Percentiles rank a stretch among this genome's conserved stretches.
Evolutionary conservation across 2,329 filamentous ascomycete genomes (phyloP).

Genomic region (Paecilomyces niveus): DNA sequence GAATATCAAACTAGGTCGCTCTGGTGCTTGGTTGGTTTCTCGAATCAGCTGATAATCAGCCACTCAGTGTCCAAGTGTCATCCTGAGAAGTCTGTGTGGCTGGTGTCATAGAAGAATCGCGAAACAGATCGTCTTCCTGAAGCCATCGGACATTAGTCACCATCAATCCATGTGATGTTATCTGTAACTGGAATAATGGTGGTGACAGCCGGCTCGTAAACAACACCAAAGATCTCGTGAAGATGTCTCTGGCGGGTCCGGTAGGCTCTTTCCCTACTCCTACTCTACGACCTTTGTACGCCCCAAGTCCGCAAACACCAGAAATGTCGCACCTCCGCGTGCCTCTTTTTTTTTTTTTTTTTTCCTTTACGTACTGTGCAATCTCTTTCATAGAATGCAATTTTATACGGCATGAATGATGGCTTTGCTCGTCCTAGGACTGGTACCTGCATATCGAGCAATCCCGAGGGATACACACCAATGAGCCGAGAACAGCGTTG

Average conservation of each 20-base stretch:
- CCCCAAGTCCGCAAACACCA: neutral
- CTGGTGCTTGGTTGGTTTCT: neutral
- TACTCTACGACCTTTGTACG: neutral
- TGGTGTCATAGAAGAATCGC: neutral
- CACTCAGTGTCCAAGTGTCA: neutral
- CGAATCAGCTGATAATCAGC: neutral
- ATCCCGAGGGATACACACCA: neutral
- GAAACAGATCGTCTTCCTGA: neutral
- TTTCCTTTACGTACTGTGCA: neutral
- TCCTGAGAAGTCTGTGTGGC: neutral
- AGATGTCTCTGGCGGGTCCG: no score
- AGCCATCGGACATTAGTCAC: neutral
- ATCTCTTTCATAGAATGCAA: neutral
- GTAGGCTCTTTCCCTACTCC: neutral
- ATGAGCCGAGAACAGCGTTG: neutral
- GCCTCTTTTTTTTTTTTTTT: neutral
- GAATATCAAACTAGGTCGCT: neutral
- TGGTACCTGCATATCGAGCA: neutral
- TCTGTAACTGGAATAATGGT: neutral
- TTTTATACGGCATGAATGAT: neutral
- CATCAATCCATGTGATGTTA: neutral
- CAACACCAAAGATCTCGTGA: neutral
- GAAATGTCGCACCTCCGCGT: neutral
- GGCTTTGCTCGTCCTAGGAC: neutral
- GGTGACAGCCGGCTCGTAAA: neutral